Evolutionary conservation across 306 rosid species (phyloP).

Genomic region (Rosa persica): DNA sequence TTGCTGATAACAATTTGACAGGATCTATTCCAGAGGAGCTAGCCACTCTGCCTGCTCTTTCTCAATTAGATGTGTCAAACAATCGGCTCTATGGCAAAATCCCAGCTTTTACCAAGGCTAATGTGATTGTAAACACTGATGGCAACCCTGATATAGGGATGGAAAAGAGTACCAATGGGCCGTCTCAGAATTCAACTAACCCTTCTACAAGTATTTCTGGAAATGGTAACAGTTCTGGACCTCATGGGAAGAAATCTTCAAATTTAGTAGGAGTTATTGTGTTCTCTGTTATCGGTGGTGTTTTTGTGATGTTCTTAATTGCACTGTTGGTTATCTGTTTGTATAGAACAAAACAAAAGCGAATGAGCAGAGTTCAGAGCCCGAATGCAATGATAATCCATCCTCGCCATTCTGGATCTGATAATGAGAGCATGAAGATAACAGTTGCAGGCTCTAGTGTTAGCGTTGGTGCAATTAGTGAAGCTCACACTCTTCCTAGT

Average conservation of each 20-base stretch:
- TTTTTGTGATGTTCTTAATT: conserved; percentile 50
- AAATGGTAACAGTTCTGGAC: conserved; percentile 27
- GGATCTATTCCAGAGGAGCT: conserved; percentile 64
- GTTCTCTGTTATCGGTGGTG: conserved; percentile 57
- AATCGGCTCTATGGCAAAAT: conserved; percentile 62
- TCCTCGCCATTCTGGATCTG: conserved; percentile 84
- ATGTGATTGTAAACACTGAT: conserved; percentile 37
- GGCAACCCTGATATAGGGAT: conserved; percentile 71
- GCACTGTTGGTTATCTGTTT: conserved; percentile 61
- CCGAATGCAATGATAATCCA: conserved; percentile 74
- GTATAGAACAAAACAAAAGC: conserved; percentile 63
- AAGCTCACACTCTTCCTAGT: conserved; percentile 46
- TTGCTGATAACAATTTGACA: conserved; percentile 70
- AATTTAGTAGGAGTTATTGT: conserved; percentile 52
- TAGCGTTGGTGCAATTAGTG: conserved; percentile 71
- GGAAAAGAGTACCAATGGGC: conserved; percentile 35
- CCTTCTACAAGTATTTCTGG: conserved; percentile 23
- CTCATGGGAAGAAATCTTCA: conserved; percentile 46
- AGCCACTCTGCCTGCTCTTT: conserved; percentile 54
- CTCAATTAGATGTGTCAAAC: conserved; percentile 57
- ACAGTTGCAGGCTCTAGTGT: conserved; percentile 91
- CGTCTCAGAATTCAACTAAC: conserved; percentile 25
- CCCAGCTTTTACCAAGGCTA: conserved; percentile 55
- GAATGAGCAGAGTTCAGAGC: conserved; percentile 78
- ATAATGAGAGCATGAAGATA: conserved; percentile 82